Conservation (phyloP, 495 filamentous ascomycete species). For the Penicillium arizonense region DNA sequence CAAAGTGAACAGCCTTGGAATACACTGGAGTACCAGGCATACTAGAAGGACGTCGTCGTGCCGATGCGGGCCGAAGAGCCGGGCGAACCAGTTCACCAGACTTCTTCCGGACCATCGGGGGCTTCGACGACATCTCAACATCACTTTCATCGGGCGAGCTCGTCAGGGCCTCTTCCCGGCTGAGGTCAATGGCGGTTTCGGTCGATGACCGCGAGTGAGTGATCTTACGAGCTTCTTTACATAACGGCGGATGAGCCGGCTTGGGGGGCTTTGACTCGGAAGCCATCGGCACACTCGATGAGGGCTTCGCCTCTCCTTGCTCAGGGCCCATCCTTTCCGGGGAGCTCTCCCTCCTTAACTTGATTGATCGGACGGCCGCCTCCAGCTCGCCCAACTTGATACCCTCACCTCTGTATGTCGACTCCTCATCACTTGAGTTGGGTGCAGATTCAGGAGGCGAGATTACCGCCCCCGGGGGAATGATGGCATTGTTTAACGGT, state of each 20-base stretch:
- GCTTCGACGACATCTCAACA: slow-evolving; percentile 56
- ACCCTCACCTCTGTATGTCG: slow-evolving; percentile 51
- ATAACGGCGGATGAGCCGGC: slow-evolving; percentile 39
- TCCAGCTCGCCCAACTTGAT: slow-evolving; percentile 75
- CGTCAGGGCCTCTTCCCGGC: slow-evolving; percentile 53
- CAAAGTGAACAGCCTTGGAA: slow-evolving; percentile 93
- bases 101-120: slow-evolving; percentile 94
- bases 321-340: slow-evolving; percentile 48
- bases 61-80: slow-evolving; percentile 72
- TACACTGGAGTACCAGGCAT: slow-evolving; percentile 98
- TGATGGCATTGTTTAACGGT: slow-evolving; percentile 65
- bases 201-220: slow-evolving; percentile 83
- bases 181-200: slow-evolving; percentile 60
- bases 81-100: slow-evolving; percentile 95
- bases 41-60: slow-evolving; percentile 78
- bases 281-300: slow-evolving; percentile 16
- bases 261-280: slow-evolving; percentile 6
- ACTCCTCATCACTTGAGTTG: slow-evolving; percentile 82
- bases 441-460: slow-evolving; percentile 82
- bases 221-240: slow-evolving; percentile 61
- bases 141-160: slow-evolving; percentile 66
- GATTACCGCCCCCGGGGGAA: slow-evolving; percentile 77
- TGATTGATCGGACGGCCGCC: slow-evolving; percentile 77
- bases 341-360: slow-evolving; percentile 63
- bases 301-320: slow-evolving; percentile 32